Evolutionary conservation across 257 asterid species (phyloP).

Genomic region (Coffea eugenioides): DNA sequence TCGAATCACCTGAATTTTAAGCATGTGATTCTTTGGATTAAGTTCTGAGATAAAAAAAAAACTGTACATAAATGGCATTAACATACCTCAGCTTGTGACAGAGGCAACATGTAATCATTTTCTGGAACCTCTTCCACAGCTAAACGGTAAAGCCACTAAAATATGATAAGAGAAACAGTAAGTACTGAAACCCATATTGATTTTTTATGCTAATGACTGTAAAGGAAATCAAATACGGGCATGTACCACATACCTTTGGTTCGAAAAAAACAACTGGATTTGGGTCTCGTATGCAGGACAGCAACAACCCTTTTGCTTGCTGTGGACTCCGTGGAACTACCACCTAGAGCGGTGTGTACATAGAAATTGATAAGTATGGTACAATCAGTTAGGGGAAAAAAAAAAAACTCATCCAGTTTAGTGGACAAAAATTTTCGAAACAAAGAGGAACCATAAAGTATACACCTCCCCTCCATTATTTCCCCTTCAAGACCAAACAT

Average conservation of each 20-base stretch:
- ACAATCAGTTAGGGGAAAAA: background rate
- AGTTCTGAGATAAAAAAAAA: conserved; percentile 5
- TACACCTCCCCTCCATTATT: background rate
- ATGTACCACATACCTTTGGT: conserved; percentile 60
- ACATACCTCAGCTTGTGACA: conserved; percentile 94
- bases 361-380: background rate
- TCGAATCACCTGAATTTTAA: conserved; percentile 68
- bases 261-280: conserved; percentile 94
- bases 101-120: conserved; percentile 78
- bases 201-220: background rate
- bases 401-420: background rate
- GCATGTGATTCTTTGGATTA: conserved; percentile 7
- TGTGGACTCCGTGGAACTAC: conserved; percentile 94
- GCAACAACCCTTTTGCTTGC: conserved; percentile 87
- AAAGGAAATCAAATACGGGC: conserved; percentile 1
- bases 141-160: conserved; percentile 91
- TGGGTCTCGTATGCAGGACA: conserved; percentile 87
- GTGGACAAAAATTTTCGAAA: background rate
- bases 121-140: conserved; percentile 98
- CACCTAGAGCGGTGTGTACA: conserved; percentile 46
- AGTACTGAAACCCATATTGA: background rate
- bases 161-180: background rate
- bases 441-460: background rate
- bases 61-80: conserved; percentile 9
- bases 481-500: background rate